These are phyloP conservation scores for Lojkania enalia DNA, from an alignment of 2,329 filamentous ascomycete genomes.

Conservation along the genomic window DNA sequence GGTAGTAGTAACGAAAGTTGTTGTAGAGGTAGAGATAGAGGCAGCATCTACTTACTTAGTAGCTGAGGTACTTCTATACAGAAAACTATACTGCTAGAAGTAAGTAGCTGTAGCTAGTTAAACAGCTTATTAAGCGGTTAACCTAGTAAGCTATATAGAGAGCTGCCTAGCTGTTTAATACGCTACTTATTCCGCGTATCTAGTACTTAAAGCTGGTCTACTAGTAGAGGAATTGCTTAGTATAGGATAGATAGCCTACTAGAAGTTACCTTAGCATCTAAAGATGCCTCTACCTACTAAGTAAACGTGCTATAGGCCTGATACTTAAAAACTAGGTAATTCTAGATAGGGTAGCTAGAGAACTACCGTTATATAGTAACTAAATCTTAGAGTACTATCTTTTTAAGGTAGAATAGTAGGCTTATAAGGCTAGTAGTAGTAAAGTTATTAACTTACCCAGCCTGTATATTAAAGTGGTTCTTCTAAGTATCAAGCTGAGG, in stretches of 20 bases:
- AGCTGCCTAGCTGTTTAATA: background rate
- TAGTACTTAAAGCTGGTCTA: background rate
- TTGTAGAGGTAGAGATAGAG: background rate
- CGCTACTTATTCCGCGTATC: background rate
- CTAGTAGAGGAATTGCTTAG: background rate
- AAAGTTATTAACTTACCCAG: constrained; percentile 2
- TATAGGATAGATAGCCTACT: background rate
- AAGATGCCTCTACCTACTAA: background rate
- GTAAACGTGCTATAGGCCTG: background rate
- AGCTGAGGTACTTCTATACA: background rate
- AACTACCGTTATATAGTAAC: background rate
- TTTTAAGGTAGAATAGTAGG: constrained; percentile 7
- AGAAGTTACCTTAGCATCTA: background rate
- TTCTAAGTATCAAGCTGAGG: constrained; percentile 6
- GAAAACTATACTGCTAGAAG: constrained; percentile 3
- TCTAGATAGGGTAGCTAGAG: background rate
- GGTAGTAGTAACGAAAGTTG: background rate
- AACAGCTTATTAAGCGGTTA: no score
- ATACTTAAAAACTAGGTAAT: background rate
- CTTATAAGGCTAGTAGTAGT: background rate
- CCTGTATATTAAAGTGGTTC: constrained; percentile 1
- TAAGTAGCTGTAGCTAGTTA: constrained; percentile 4
- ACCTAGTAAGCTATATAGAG: background rate
- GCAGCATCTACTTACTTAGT: background rate
- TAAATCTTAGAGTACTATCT: constrained; percentile 4